Base-by-base conservation (phyloP, 1,284 basidiomycete species). In the Abortiporus biennis region DNA sequence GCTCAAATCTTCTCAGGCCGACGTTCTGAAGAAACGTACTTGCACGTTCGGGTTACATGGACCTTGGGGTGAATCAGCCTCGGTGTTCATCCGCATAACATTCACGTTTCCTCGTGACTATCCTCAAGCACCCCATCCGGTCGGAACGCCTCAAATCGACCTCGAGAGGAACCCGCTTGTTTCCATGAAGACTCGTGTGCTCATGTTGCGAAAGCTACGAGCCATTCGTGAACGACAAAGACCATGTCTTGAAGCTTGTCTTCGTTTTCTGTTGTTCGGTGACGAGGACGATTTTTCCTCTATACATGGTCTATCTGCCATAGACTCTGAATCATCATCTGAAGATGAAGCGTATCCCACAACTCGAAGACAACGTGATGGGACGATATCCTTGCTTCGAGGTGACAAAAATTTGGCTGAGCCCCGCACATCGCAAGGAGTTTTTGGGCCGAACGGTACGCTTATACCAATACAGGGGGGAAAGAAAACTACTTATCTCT, bases 21-120 rank as follows among this genome's bases (percentile, higher is more conserved):
- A 93, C 47, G 66, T 93, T 32, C 73, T 74, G 3, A 90, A 85
- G 56, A 82, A 80, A 54, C 76, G 91, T 21, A 41, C 45, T 4
- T 90, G 90, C 51, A 93, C 90, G 1, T 73, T 96, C 41, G 87
- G 90, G 6, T 67, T 96, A 36, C 84, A 92, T 54, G 91, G 91
- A 0, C 92, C 92, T 1, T 95, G 92, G 92, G 91, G 90, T 8
- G 85, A 85, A 44, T 78, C 67, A 12, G 84, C 76, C 3, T 82
- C 75, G 16, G 82, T 86, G 3, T 92, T 90, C 66, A 80, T 95
- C 42, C 81, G 93, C 1, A 78, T 94, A n/a, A 85, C 89, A 4
- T 94, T 95, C 66, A 81, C 80, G 1, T 96, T 96, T 57, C 92
- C 93, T 1, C 72, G 78, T 23, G 77, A 78, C 36, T 97, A 97